phyloP scores from a whole-genome alignment of 345 rosid genomes.

The Erysimum cheiranthoides region DNA sequence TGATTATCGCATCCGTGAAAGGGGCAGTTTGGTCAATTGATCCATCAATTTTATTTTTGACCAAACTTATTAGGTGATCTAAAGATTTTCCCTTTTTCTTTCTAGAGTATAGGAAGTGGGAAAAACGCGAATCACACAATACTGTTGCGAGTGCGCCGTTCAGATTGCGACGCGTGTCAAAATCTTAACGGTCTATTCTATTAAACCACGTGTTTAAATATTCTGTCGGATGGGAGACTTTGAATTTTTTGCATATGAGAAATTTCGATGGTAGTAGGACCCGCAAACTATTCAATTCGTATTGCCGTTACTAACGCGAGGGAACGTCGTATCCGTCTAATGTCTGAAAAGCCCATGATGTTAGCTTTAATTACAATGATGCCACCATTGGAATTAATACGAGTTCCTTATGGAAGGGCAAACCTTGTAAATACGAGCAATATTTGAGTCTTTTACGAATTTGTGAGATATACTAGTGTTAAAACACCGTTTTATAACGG shows the following conservation, averaged over 20 bases:
- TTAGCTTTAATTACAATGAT: neutral
- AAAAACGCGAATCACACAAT: conserved; percentile 38
- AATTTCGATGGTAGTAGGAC: conserved; percentile 14
- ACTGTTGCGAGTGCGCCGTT: conserved; percentile 19
- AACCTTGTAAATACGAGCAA: neutral
- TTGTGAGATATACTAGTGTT: neutral
- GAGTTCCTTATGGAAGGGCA: neutral
- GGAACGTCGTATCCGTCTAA: neutral
- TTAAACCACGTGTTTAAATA: conserved; percentile 36
- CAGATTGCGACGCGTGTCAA: conserved; percentile 36
- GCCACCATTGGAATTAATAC: neutral
- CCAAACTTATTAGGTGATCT: conserved; percentile 34
- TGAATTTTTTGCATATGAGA: conserved; percentile 9
- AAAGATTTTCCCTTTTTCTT: conserved; percentile 9
- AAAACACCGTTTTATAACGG: conserved; percentile 32
- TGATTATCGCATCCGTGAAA: conserved; percentile 32
- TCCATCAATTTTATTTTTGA: neutral
- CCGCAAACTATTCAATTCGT: conserved; percentile 21
- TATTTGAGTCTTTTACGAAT: neutral
- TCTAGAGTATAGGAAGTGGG: conserved; percentile 10
- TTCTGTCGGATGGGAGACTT: conserved; percentile 30
- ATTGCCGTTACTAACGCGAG: conserved; percentile 19
- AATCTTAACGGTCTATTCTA: conserved; percentile 9
- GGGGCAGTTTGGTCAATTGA: conserved; percentile 22
- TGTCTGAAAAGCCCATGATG: neutral